phyloP scores from a whole-genome alignment of 108 stramenopile genomes.

The Schizochytrium sp. region DNA sequence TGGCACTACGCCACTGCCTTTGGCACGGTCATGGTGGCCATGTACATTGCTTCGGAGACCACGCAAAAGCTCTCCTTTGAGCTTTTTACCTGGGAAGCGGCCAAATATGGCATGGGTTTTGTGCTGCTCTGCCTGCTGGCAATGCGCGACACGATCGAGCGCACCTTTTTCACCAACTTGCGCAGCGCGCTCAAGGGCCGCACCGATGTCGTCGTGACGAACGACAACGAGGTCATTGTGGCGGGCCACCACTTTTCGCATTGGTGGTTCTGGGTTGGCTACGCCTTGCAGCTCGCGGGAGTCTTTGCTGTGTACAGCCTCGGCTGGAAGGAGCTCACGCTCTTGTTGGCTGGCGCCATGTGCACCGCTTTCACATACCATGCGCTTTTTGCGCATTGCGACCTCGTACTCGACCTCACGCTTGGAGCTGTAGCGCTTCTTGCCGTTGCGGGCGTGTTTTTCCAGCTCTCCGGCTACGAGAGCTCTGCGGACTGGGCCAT shows the following conservation, averaged over 20 bases:
- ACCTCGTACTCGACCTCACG: neutral
- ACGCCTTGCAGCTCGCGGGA: neutral
- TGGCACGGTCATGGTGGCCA: neutral
- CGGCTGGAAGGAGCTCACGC: neutral
- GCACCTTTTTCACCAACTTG: neutral
- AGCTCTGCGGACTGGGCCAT: neutral
- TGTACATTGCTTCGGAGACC: neutral
- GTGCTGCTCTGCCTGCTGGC: neutral
- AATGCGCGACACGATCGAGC: neutral
- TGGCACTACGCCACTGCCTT: neutral
- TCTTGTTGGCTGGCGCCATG: neutral
- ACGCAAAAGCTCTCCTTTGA: neutral
- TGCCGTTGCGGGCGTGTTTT: neutral
- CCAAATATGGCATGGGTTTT: neutral
- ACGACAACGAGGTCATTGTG: neutral
- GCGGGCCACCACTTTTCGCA: neutral
- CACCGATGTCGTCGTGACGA: neutral
- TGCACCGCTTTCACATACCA: neutral
- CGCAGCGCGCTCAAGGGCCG: neutral
- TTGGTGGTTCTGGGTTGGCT: neutral
- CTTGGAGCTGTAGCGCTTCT: neutral
- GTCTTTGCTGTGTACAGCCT: neutral
- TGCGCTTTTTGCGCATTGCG: neutral
- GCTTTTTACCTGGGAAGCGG: neutral
- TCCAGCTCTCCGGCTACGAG: neutral